Evolutionary conservation across 768 basidiomycete genomes (phyloP), one percentile per base, ranked within the genome.

Genomic region (Leccinellum rugosiceps): DNA sequence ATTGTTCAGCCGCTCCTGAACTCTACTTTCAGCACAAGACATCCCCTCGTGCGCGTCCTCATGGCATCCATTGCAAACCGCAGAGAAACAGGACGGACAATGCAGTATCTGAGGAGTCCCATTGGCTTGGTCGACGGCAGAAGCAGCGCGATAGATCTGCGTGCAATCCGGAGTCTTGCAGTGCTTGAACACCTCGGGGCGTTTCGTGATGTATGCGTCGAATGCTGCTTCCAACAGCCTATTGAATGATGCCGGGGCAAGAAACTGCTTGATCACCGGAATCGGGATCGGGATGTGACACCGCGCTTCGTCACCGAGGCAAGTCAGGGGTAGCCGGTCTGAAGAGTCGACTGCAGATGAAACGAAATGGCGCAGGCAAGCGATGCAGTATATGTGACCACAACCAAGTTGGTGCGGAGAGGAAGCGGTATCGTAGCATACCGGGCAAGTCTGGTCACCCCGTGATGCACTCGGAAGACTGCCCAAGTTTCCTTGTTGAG

Each of bases 121-220:
- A 4, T 79, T 80, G 23, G 64, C 63, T 5, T 74, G 69, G 0
- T 65, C 6, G 74, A 41, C n/a, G 38, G 38, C 38, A n/a, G 38
- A 9, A n/a, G 75, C 78, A 4, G 77, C 67, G 14, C 87, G 84
- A 68, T 92, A 92, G 4, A 90, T 77, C 67, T 90, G 86, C 0
- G 75, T 75, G 58, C 90, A 93, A 65, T 92, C 88, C 0, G 91
- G 85, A 0, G 89, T 86, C 1, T 88, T 90, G 70, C 90, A 93
- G 63, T 82, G 87, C 58, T 82, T 79, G 63, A 86, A 85, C 54
- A 90, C 83, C 15, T 76, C 71, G 0, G 86, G 78, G 41, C 78
- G 80, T 10, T 80, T 74, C 53, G 83, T 80, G 15, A 92, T 73
- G 64, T 90, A 76, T 0, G 79, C 69, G 0, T 80, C 72, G 63